Percentiles rank a stretch among this genome's conserved stretches.
These are phyloP conservation scores for Pseudopyrenochaeta lycopersici DNA, from an alignment of 2,329 filamentous ascomycete genomes.

Conservation along the genomic window DNA sequence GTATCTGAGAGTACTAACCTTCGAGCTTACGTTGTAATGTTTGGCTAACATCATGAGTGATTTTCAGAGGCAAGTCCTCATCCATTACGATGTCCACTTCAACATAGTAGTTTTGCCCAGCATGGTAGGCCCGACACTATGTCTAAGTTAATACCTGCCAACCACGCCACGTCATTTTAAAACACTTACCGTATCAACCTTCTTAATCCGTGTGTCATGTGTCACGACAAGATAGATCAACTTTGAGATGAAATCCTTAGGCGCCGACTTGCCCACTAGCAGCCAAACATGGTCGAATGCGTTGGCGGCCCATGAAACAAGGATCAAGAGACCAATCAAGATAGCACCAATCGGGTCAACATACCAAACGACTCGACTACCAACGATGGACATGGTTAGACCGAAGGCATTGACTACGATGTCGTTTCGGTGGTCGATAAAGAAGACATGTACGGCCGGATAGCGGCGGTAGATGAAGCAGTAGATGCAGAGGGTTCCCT, in stretches of 20 bases:
- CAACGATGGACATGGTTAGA: constrained; percentile 65
- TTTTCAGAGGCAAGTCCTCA: constrained; percentile 61
- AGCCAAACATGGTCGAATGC: constrained; percentile 70
- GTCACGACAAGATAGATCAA: constrained; percentile 65
- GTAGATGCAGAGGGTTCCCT: constrained; percentile 63
- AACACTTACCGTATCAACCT: constrained; percentile 62
- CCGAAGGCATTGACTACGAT: constrained; percentile 66
- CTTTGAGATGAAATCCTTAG: constrained; percentile 64
- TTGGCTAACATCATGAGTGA: constrained; percentile 69
- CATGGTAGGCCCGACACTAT: constrained; percentile 67
- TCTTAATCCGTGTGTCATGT: constrained; percentile 63
- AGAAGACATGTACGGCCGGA: constrained; percentile 66
- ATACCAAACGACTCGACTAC: constrained; percentile 64
- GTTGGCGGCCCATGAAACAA: constrained; percentile 69
- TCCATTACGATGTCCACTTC: constrained; percentile 71
- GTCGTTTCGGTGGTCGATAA: constrained; percentile 67
- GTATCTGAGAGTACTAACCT: constrained; percentile 43
- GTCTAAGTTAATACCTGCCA: constrained; percentile 19
- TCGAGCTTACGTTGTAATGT: constrained; percentile 69
- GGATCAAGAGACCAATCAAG: constrained; percentile 67
- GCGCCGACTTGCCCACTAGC: constrained; percentile 69
- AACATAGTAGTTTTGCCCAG: constrained; percentile 69
- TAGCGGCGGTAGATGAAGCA: constrained; percentile 64
- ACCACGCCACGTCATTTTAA: not conserved
- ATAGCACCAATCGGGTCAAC: constrained; percentile 70